Evolutionary conservation across 2,329 filamentous ascomycete species (phyloP).

Genomic region (Fusarium sp.): DNA sequence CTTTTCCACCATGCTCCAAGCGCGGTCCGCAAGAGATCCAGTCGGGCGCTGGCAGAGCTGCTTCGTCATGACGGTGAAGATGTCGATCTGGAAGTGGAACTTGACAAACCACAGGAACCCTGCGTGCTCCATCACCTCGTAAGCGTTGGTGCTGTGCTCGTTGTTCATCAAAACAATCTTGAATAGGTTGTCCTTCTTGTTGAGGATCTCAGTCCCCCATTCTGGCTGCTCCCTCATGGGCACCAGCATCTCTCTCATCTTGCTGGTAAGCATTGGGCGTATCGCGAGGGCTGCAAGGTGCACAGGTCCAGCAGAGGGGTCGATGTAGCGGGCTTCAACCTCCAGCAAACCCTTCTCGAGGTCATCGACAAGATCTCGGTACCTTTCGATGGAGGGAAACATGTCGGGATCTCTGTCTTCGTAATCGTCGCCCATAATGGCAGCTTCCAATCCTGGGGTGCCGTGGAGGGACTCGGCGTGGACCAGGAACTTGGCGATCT

Average conservation of each 20-base stretch:
- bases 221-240: constrained; percentile 60
- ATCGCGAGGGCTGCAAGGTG: constrained; percentile 62
- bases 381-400: constrained; percentile 52
- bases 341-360: constrained; percentile 56
- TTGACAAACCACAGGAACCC: constrained; percentile 68
- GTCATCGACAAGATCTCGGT: constrained; percentile 53
- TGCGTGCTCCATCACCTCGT: constrained; percentile 53
- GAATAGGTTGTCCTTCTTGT: constrained; percentile 65
- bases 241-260: constrained; percentile 59
- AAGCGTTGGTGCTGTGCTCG: constrained; percentile 59
- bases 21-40: constrained; percentile 63
- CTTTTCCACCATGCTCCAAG: constrained; percentile 60
- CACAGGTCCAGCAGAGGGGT: constrained; percentile 62
- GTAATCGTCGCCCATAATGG: constrained; percentile 58
- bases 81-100: constrained; percentile 65
- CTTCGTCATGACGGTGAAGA: constrained; percentile 65
- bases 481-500: constrained; percentile 61
- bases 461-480: constrained; percentile 54
- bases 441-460: constrained; percentile 59
- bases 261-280: constrained; percentile 59
- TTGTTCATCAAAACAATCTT: constrained; percentile 61
- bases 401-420: constrained; percentile 40
- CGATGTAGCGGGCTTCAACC: constrained; percentile 61
- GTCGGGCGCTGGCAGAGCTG: constrained; percentile 62
- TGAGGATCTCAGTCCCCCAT: constrained; percentile 61